phyloP scores from a whole-genome alignment of 2,329 filamentous ascomycete genomes.

The Emergomyces africanus region DNA sequence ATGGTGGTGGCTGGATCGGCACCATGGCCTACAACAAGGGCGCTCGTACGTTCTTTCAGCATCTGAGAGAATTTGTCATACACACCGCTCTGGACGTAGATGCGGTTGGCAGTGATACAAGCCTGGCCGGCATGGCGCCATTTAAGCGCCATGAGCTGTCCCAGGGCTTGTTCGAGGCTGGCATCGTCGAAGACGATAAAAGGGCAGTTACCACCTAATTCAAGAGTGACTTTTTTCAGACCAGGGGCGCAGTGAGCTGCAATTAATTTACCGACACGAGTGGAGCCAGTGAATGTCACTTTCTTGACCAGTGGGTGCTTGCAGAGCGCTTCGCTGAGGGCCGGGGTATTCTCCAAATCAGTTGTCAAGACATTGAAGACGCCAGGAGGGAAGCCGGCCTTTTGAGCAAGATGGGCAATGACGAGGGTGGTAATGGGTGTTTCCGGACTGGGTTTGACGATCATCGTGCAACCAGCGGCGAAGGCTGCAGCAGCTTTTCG shows the following conservation, averaged over 20 bases:
- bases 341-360: constrained; percentile 20
- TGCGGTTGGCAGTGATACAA: constrained; percentile 25
- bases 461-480: constrained; percentile 27
- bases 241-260: constrained; percentile 20
- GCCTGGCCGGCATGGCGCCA: constrained; percentile 25
- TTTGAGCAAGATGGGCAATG: constrained; percentile 20
- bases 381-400: constrained; percentile 24
- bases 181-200: constrained; percentile 32
- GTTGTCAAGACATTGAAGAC: constrained; percentile 24
- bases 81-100: constrained; percentile 24
- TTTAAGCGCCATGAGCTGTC: constrained; percentile 20
- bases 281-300: constrained; percentile 25
- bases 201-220: constrained; percentile 33
- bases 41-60: constrained; percentile 39
- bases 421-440: constrained; percentile 24
- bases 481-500: constrained; percentile 24
- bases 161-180: constrained; percentile 22
- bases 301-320: constrained; percentile 20
- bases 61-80: constrained; percentile 42
- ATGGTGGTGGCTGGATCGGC: constrained; percentile 42
- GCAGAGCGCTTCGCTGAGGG: constrained; percentile 21
- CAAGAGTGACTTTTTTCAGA: constrained; percentile 33
- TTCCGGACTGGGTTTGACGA: constrained; percentile 25
- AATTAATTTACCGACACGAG: constrained; percentile 22
- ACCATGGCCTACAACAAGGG: constrained; percentile 49